Evolutionary conservation across 208 protist genomes (phyloP).

Genomic region (Naegleria fowleri): DNA sequence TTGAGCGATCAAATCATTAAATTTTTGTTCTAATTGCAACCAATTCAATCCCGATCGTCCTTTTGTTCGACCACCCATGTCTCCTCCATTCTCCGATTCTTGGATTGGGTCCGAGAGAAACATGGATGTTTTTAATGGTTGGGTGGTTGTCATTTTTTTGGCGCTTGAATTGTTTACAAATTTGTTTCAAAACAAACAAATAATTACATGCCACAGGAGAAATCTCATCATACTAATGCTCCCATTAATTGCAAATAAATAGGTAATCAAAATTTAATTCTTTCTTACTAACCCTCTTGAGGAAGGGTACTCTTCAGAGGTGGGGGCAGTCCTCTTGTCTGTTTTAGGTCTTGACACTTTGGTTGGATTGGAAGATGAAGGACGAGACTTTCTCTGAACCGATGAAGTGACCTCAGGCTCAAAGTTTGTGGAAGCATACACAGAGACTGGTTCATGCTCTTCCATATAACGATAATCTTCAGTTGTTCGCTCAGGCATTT

Average conservation of each 20-base stretch:
- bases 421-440: neutral
- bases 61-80: neutral
- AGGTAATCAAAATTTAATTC: too few species aligned
- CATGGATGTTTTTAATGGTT: too few species aligned
- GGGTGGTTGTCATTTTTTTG: too few species aligned
- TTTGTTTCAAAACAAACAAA: too few species aligned
- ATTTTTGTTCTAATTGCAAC: neutral
- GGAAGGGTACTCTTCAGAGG: neutral
- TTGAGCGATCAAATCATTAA: neutral
- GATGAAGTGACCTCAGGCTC: neutral
- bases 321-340: neutral
- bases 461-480: slow-evolving; percentile 37
- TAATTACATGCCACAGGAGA: too few species aligned
- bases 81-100: too few species aligned
- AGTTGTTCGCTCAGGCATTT: slow-evolving; percentile 54
- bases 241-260: too few species aligned
- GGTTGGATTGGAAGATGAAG: neutral
- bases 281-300: neutral
- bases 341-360: neutral
- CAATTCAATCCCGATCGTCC: neutral
- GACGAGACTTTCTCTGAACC: neutral
- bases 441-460: neutral
- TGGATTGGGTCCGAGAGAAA: too few species aligned
- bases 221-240: too few species aligned
- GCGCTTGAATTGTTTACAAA: too few species aligned